phyloP scores from a whole-genome alignment of 768 basidiomycete species.

The Rhodotorula paludigena region DNA sequence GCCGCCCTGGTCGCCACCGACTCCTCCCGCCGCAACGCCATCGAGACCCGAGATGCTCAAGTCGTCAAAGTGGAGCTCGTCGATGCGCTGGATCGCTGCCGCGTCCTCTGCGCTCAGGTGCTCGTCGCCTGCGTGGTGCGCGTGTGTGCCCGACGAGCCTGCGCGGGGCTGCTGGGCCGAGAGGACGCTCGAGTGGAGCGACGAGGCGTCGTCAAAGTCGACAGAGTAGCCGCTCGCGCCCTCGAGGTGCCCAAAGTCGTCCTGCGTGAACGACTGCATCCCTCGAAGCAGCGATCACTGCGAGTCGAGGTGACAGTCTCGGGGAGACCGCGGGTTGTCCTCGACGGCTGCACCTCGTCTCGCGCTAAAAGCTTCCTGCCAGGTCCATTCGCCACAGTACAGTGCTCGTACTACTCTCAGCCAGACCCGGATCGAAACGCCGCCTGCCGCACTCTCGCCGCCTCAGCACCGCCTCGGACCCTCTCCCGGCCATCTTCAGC shows the following conservation, averaged over 20 bases:
- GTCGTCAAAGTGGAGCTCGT: constrained; percentile 30
- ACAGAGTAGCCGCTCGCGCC: constrained; percentile 45
- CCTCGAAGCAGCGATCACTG: background rate
- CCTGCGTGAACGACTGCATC: constrained; percentile 8
- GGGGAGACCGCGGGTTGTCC: too few relatives aligned
- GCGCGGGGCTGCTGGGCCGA: background rate
- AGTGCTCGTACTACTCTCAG: too few relatives aligned
- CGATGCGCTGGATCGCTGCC: background rate
- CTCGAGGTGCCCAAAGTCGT: constrained; percentile 47
- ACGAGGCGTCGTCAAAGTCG: constrained; percentile 32
- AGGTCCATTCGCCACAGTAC: background rate
- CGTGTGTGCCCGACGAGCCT: too few relatives aligned
- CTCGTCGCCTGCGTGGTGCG: background rate
- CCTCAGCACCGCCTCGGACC: background rate
- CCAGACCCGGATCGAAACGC: too few relatives aligned
- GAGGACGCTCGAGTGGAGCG: constrained; percentile 21
- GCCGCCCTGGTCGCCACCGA: background rate
- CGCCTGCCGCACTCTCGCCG: background rate
- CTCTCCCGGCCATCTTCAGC: too few relatives aligned
- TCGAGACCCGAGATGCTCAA: constrained; percentile 12
- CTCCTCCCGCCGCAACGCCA: background rate
- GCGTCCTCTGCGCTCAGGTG: background rate
- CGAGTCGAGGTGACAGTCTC: background rate
- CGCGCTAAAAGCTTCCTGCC: too few relatives aligned
- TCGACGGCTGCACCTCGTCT: background rate